Evolutionary conservation across 495 filamentous ascomycete species (phyloP), one percentile per base, ranked within the genome.

Genomic region (Penicillium salamii): DNA sequence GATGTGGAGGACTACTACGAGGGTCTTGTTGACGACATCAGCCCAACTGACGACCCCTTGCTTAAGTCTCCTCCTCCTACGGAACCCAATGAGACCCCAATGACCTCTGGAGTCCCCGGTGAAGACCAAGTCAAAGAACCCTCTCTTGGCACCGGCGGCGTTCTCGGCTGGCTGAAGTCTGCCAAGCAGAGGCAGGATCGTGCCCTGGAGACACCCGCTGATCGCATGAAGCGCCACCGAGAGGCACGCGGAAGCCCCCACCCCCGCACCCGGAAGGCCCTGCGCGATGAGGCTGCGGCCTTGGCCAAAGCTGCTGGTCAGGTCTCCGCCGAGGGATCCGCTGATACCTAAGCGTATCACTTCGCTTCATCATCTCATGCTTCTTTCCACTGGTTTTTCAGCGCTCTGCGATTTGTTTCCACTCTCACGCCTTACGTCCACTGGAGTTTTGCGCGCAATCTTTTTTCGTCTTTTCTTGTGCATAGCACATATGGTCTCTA

Each of bases 1-100:
- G 80, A 83, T 46, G 76, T 81, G 31, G 84, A 87, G 29, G 83
- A 86, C 20, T 69, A 78, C 18, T 67, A 75, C n/a, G n/a, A n/a
- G n/a, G n/a, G n/a, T n/a, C n/a, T n/a, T n/a, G n/a, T n/a, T n/a
- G n/a, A n/a, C n/a, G n/a, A n/a, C n/a, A n/a, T n/a, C n/a, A n/a
- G n/a, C n/a, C n/a, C n/a, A n/a, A n/a, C n/a, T n/a, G n/a, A n/a
- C n/a, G n/a, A n/a, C n/a, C n/a, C n/a, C n/a, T n/a, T n/a, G n/a
- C n/a, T n/a, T n/a, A n/a, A n/a, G n/a, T n/a, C n/a, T n/a, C n/a
- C n/a, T n/a, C n/a, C n/a, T n/a, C n/a, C n/a, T n/a, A n/a, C n/a
- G n/a, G n/a, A n/a, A n/a, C n/a, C n/a, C n/a, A n/a, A n/a, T n/a
- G n/a, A n/a, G n/a, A n/a, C n/a, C n/a, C n/a, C n/a, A n/a, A n/a